These are phyloP conservation scores for Carex parvula DNA, from an alignment of 176 grass and related monocot genomes.

Conservation along the genomic window DNA sequence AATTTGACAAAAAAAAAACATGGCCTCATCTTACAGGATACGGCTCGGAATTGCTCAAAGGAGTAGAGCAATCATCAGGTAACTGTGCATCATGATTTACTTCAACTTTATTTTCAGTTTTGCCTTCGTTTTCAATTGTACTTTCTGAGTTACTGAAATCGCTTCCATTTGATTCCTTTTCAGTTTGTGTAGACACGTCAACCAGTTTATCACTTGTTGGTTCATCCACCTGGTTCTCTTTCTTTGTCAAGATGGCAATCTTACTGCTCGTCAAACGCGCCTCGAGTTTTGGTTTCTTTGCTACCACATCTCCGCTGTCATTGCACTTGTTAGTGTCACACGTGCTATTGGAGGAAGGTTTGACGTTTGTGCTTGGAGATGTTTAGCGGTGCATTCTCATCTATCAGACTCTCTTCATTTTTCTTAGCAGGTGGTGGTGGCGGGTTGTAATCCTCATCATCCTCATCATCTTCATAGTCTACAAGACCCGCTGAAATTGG, in stretches of 20 bases:
- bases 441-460: slow-evolving; percentile 55
- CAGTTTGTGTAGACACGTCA: neutral
- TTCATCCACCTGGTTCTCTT: neutral
- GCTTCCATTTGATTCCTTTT: slow-evolving; percentile 3
- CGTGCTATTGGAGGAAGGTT: neutral
- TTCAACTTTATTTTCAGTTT: slow-evolving; percentile 42
- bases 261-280: slow-evolving; percentile 23
- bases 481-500: slow-evolving; percentile 47
- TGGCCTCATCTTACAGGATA: slow-evolving; percentile 57
- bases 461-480: slow-evolving; percentile 57
- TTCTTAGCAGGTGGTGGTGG: slow-evolving; percentile 37
- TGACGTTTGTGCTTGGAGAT: slow-evolving; percentile 57
- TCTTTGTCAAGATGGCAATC: slow-evolving; percentile 18
- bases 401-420: slow-evolving; percentile 28
- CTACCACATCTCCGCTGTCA: neutral
- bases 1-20: slow-evolving; percentile 16
- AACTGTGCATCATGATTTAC: slow-evolving; percentile 26
- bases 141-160: slow-evolving; percentile 19
- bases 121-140: slow-evolving; percentile 3
- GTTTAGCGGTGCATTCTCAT: slow-evolving; percentile 51
- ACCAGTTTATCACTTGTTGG: neutral
- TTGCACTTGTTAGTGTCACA: slow-evolving; percentile 2
- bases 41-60: slow-evolving; percentile 33
- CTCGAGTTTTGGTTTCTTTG: slow-evolving; percentile 61
- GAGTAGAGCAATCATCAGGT: slow-evolving; percentile 33